These are phyloP conservation scores for Raffaelea ambrosiae DNA, from an alignment of 2,329 filamentous ascomycete species.

Conservation along the genomic window DNA sequence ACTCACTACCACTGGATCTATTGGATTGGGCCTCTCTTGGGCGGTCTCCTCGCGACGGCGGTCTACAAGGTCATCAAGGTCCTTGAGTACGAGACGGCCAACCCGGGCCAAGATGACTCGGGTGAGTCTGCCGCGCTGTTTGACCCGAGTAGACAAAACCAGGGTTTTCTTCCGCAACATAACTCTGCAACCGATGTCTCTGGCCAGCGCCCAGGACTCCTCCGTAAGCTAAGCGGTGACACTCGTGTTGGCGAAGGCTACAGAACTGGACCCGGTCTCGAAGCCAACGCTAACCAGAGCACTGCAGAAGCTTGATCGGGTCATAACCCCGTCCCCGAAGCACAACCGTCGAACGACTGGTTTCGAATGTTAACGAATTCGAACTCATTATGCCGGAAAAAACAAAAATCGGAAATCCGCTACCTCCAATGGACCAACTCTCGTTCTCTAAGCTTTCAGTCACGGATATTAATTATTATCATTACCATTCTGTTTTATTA, in stretches of 20 bases:
- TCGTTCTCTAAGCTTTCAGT: no score
- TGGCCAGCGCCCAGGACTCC: not conserved
- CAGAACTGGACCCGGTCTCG: slow-evolving; percentile 3
- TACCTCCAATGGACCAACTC: no score
- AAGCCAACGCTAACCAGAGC: not conserved
- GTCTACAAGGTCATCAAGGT: slow-evolving; percentile 43
- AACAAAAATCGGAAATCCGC: no score
- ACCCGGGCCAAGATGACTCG: slow-evolving; percentile 36
- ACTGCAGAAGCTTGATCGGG: slow-evolving; percentile 6
- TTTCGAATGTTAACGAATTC: no score
- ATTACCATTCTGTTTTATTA: no score
- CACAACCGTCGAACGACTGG: not conserved
- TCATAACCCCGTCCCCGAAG: not conserved
- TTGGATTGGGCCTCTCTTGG: slow-evolving; percentile 44
- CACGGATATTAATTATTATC: no score
- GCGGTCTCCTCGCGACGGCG: slow-evolving; percentile 36
- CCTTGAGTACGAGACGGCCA: slow-evolving; percentile 42
- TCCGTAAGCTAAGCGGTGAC: slow-evolving; percentile 10
- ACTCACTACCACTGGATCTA: slow-evolving; percentile 44
- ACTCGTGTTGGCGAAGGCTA: slow-evolving; percentile 8
- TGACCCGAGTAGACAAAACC: slow-evolving; percentile 16
- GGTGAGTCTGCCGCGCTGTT: slow-evolving; percentile 18
- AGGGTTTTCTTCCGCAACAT: not conserved
- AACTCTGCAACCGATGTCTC: slow-evolving; percentile 3
- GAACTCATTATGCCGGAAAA: no score